phyloP scores from a whole-genome alignment of 495 filamentous ascomycete species.

The Chaetomium fimeti region DNA sequence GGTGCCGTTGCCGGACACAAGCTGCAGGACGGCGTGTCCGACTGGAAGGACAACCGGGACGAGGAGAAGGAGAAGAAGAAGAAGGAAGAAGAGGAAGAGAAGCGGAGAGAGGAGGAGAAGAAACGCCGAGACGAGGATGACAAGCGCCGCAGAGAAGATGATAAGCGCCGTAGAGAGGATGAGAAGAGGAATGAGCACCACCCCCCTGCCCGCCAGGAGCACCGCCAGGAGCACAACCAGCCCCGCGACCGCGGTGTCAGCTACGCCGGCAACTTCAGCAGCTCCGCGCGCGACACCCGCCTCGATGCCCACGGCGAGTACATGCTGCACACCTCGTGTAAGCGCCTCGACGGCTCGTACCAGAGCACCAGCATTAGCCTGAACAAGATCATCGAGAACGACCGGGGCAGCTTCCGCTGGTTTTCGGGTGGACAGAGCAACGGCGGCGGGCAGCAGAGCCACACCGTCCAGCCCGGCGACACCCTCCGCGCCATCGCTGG shows the following conservation, averaged over 20 bases:
- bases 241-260: slow-evolving; percentile 15
- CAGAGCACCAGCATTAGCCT: slow-evolving; percentile 37
- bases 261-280: slow-evolving; percentile 36
- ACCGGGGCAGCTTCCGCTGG: slow-evolving; percentile 39
- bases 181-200: slow-evolving; percentile 27
- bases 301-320: slow-evolving; percentile 37
- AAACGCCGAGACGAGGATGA: slow-evolving; percentile 16
- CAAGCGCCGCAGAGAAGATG: slow-evolving; percentile 20
- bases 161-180: slow-evolving; percentile 21
- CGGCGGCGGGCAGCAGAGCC: slow-evolving; percentile 10
- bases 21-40: slow-evolving; percentile 38
- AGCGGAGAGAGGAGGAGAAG: slow-evolving; percentile 16
- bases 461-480: slow-evolving; percentile 38
- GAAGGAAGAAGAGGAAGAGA: neutral
- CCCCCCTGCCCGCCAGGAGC: slow-evolving; percentile 8
- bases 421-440: slow-evolving; percentile 13
- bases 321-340: slow-evolving; percentile 37
- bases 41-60: slow-evolving; percentile 41
- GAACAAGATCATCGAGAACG: slow-evolving; percentile 37
- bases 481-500: slow-evolving; percentile 37
- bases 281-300: slow-evolving; percentile 36
- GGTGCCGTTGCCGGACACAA: slow-evolving; percentile 42
- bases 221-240: slow-evolving; percentile 12
- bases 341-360: slow-evolving; percentile 31
- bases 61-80: slow-evolving; percentile 34